Conservation (phyloP, 2,329 filamentous ascomycete species). For the Colletotrichum sansevieriae region DNA sequence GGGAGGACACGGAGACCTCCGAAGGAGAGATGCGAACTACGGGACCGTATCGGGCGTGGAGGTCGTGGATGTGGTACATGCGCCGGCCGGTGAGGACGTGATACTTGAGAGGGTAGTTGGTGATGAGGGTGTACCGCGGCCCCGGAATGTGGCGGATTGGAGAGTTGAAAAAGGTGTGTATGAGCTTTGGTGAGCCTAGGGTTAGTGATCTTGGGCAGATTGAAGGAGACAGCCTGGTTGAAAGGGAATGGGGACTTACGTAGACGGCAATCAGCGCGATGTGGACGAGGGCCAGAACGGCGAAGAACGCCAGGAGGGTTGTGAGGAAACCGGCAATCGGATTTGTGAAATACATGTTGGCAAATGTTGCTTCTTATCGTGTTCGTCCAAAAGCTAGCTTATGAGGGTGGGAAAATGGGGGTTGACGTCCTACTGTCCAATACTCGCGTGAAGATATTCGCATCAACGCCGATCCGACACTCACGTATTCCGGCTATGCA, state of each 20-base stretch:
- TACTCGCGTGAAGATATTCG: no score
- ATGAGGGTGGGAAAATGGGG: no score
- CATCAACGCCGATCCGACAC: no score
- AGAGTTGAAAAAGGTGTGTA: background rate
- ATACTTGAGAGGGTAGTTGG: constrained; percentile 22
- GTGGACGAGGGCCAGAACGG: constrained; percentile 3
- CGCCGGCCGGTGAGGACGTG: constrained; percentile 25
- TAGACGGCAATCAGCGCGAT: background rate
- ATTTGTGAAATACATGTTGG: constrained; percentile 9
- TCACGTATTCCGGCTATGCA: no score
- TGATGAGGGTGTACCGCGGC: constrained; percentile 25
- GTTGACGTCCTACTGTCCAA: no score
- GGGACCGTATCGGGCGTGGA: constrained; percentile 24
- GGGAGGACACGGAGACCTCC: constrained; percentile 25
- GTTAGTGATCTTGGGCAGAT: background rate
- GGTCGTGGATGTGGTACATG: constrained; percentile 34
- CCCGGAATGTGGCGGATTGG: constrained; percentile 32
- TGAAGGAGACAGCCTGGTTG: background rate
- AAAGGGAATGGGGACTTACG: background rate
- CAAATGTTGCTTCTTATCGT: no score
- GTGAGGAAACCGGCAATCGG: constrained; percentile 5
- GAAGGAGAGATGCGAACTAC: constrained; percentile 31
- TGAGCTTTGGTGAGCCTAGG: background rate
- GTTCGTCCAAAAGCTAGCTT: no score
- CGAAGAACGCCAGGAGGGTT: constrained; percentile 12